phyloP scores from a whole-genome alignment of 495 filamentous ascomycete species.

The Acidomyces sp. region DNA sequence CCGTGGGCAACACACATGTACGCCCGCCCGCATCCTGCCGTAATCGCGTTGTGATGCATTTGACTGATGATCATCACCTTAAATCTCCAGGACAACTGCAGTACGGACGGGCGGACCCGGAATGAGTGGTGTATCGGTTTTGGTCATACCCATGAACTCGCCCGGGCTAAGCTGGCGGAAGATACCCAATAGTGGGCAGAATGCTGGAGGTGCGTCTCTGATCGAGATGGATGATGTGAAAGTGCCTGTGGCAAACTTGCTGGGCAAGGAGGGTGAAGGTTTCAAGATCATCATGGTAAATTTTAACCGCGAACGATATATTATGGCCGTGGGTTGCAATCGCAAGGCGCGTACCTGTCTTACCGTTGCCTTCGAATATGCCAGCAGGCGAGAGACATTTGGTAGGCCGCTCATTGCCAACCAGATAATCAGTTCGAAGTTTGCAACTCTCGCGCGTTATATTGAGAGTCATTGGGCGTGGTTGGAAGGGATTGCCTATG shows the following conservation, averaged over 20 bases:
- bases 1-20: conserved; percentile 42
- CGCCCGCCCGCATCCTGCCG: no score
- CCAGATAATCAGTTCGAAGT: conserved; percentile 28
- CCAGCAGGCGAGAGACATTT: conserved; percentile 29
- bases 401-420: conserved; percentile 28
- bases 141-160: conserved; percentile 39
- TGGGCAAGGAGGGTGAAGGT: conserved; percentile 30
- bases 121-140: conserved; percentile 35
- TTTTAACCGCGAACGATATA: conserved; percentile 30
- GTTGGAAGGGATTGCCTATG: conserved; percentile 37
- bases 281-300: conserved; percentile 32
- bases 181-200: conserved; percentile 30
- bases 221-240: conserved; percentile 29
- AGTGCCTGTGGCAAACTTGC: conserved; percentile 28
- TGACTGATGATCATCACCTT: no score
- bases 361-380: conserved; percentile 24
- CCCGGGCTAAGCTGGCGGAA: conserved; percentile 29
- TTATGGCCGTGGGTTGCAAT: conserved; percentile 28
- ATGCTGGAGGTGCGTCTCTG: conserved; percentile 27
- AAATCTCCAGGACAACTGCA: no score
- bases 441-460: conserved; percentile 28
- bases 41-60: no score
- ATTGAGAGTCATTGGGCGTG: conserved; percentile 31
- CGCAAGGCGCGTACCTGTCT: conserved; percentile 28
- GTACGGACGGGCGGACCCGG: conserved; percentile 42